These are phyloP conservation scores for Botrytis deweyae DNA, from an alignment of 2,329 filamentous ascomycete species.

Conservation along the genomic window DNA sequence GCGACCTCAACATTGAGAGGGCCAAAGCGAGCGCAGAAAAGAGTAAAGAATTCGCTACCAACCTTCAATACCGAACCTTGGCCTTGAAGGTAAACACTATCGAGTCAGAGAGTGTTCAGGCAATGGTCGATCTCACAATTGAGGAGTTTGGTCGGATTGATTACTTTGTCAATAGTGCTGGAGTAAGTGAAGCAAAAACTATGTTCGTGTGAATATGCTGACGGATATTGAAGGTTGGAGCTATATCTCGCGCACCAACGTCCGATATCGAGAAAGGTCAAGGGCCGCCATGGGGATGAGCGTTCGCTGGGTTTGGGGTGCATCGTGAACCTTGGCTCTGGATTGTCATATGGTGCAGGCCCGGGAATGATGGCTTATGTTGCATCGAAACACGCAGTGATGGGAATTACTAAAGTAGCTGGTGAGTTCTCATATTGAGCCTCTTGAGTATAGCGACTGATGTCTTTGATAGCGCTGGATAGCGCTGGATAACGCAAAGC, in stretches of 20 bases:
- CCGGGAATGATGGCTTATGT: slow-evolving; percentile 27
- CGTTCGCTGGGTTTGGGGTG: slow-evolving; percentile 27
- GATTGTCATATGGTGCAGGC: slow-evolving; percentile 25
- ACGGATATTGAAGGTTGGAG: slow-evolving; percentile 2
- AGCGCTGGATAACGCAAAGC: background rate
- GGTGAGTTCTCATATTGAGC: slow-evolving; percentile 20
- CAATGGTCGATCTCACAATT: slow-evolving; percentile 41
- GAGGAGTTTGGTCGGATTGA: slow-evolving; percentile 51
- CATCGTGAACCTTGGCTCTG: slow-evolving; percentile 36
- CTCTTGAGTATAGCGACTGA: background rate
- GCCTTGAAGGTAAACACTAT: slow-evolving; percentile 36
- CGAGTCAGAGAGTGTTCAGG: slow-evolving; percentile 29
- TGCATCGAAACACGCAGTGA: slow-evolving; percentile 36
- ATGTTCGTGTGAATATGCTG: background rate
- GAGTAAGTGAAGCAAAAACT: slow-evolving; percentile 12
- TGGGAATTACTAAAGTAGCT: slow-evolving; percentile 33
- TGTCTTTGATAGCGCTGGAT: background rate
- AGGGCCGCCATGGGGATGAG: slow-evolving; percentile 24
- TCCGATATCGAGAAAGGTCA: slow-evolving; percentile 33
- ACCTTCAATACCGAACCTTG: slow-evolving; percentile 32
- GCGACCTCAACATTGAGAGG: slow-evolving; percentile 32
- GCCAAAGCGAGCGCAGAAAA: slow-evolving; percentile 32
- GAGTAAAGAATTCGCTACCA: slow-evolving; percentile 33
- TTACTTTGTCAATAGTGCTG: slow-evolving; percentile 54
- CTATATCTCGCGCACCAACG: slow-evolving; percentile 21